Percentiles rank a stretch among this genome's conserved stretches.
Conservation (phyloP, 306 rosid species). For the Quillaja saponaria region DNA sequence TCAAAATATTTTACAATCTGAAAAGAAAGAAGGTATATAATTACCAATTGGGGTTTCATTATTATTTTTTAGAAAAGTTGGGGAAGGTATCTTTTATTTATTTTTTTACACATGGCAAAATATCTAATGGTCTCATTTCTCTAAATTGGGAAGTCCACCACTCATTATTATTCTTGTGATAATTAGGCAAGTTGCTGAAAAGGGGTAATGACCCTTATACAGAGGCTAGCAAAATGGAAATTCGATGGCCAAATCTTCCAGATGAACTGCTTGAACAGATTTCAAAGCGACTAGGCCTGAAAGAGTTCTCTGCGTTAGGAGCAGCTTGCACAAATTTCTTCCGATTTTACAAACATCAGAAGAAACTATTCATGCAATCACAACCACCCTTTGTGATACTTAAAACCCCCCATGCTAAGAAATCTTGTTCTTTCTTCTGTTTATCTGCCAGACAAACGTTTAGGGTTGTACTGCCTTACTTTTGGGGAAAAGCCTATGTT, state of each 20-base stretch:
- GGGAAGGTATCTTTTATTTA: too few species aligned
- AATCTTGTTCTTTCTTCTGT: conserved; percentile 3
- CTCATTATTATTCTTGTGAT: too few species aligned
- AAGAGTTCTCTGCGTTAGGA: conserved; percentile 8
- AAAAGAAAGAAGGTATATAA: too few species aligned
- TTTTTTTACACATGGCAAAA: too few species aligned
- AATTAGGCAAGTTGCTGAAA: too few species aligned
- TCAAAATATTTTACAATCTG: too few species aligned
- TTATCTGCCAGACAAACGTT: not conserved
- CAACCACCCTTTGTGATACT: conserved; percentile 20
- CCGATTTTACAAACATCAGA: not conserved
- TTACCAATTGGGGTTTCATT: too few species aligned
- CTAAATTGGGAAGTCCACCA: too few species aligned
- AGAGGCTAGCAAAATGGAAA: too few species aligned
- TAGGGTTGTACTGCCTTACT: not conserved
- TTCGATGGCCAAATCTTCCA: conserved; percentile 20
- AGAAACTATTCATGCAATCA: conserved; percentile 14
- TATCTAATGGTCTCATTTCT: too few species aligned
- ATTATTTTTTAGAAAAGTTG: too few species aligned
- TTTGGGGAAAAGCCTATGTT: not conserved
- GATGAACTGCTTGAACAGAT: conserved; percentile 7
- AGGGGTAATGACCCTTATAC: too few species aligned
- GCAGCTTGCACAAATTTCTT: conserved; percentile 14
- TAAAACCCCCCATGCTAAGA: conserved; percentile 1
- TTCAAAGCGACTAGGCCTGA: conserved; percentile 10